Base-by-base conservation (phyloP, 345 rosid species). In the Erysimum cheiranthoides region DNA sequence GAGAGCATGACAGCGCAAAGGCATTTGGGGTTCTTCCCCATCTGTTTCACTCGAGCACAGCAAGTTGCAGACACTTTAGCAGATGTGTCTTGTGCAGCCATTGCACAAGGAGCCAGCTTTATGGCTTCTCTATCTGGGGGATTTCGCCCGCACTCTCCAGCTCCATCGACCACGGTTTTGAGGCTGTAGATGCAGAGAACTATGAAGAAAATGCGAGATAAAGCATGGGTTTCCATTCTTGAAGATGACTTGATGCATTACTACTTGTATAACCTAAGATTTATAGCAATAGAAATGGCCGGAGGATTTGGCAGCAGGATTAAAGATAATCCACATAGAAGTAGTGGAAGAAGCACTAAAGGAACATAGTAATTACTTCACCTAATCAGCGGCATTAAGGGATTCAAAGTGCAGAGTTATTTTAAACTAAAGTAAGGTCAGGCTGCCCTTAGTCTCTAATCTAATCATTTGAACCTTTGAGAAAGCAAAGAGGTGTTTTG, bases 1-100 rank as follows among this genome's bases (percentile, higher is more conserved):
- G 97, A 90, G 42, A 90, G 94, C 96, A 95, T 90, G 34, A 84
- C 96, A 45, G 97, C 93, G 16, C 96, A 92, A 2, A 92, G 90
- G 59, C 97, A 92, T 75, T 81, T 66, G 0, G 99, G 97, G 61
- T 82, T 92, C 78, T 83, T 86, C 32, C 93, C 97, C 5, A 95
- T 84, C 69, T 73, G 84, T 85, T 79, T 87, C 68, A 95, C 85
- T 69, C 85, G 89, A 51, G 7, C 61, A 65, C 97, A 92, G 84
- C 97, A 95, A 74, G 74, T 82, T 69, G 73, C 17, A 0, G 99
- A 89, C 34, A 90, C 97, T 13, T 82, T 73, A 36, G 88, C 86
- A 5, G 80, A 78, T 52, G 21, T 38, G 71, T 83, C 83, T 69
- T 86, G 86, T 51, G 92, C 86, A 9, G 93, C 97, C 62, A 82